Conservation (phyloP, 495 filamentous ascomycete genomes). For the Venustampulla echinocandica region DNA sequence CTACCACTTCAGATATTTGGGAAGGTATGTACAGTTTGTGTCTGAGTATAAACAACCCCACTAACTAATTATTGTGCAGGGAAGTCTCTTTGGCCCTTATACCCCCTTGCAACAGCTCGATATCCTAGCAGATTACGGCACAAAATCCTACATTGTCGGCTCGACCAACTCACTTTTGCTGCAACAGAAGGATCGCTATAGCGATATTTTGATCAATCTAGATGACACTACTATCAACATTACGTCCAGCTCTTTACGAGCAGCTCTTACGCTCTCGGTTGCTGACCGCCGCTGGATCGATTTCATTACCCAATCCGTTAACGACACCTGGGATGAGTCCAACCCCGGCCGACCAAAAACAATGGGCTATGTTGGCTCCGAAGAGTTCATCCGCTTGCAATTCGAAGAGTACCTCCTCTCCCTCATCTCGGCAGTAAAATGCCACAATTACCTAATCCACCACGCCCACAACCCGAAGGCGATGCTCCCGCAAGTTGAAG, state of each 20-base stretch:
- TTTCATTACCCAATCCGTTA: slow-evolving; percentile 83
- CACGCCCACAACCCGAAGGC: slow-evolving; percentile 51
- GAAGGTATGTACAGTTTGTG: slow-evolving; percentile 64
- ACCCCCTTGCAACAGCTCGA: slow-evolving; percentile 95
- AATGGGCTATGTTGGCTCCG: slow-evolving; percentile 89
- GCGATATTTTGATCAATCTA: slow-evolving; percentile 92
- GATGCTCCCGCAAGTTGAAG: slow-evolving; percentile 60
- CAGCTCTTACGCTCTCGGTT: slow-evolving; percentile 68
- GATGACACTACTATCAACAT: slow-evolving; percentile 85
- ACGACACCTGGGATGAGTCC: slow-evolving; percentile 91
- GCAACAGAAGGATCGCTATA: slow-evolving; percentile 94
- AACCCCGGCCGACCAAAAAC: slow-evolving; percentile 86
- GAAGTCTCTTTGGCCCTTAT: slow-evolving; percentile 92
- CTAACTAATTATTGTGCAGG: slow-evolving; percentile 35
- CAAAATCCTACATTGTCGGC: slow-evolving; percentile 94
- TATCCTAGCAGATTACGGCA: slow-evolving; percentile 84
- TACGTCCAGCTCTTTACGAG: slow-evolving; percentile 66
- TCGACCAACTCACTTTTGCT: slow-evolving; percentile 91
- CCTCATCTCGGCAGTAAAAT: slow-evolving; percentile 80
- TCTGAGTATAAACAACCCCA: not conserved
- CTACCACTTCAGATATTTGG: slow-evolving; percentile 92
- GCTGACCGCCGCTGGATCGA: slow-evolving; percentile 96
- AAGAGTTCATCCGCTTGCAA: slow-evolving; percentile 95
- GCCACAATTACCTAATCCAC: slow-evolving; percentile 65
- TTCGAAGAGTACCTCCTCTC: slow-evolving; percentile 96